Evolutionary conservation across 2,329 filamentous ascomycete species (phyloP), one percentile per base, ranked within the genome.

Genomic region (Lecanicillium sp.): DNA sequence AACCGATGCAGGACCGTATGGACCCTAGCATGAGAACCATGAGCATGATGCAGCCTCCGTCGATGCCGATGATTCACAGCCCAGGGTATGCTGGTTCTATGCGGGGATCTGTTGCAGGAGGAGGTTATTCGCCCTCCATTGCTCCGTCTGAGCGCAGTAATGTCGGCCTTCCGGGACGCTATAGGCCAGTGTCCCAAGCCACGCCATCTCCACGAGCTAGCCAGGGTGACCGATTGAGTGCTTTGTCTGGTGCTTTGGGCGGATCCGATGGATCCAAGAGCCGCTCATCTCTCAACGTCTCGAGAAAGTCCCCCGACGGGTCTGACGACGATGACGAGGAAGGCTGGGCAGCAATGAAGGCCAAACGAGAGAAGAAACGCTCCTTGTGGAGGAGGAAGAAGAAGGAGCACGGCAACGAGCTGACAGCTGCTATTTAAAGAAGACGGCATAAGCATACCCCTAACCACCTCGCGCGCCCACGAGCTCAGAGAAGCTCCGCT

Each of bases 121-220:
- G 61, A 37, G 79, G 77, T 8, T 96, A 96, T 60, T 75, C 88
- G 1, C 80, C 88, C 1, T 96, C 90, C 1, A 94, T 98, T 48
- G 90, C 92, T 3, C 92, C 92, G 1, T 95, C 87, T 5, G 92
- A 96, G 64, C 83, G 92, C 44, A 96, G 89, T 69, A 96, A 94
- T 57, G 69, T 95, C 44, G 92, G 92, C 13, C 73, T 94, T 37
- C 88, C 92, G 8, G 82, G 86, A 22, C 80, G 92, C 32, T 98
- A 98, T 63, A 78, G 92, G 33, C 88, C 92, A 2, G 90, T 96
- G 1, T 88, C 85, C 0, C 81, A 83, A 30, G 67, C 72, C 39
- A 68, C 66, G 6, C 51, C 49, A 8, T 46, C 50, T 1, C 50
- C 41, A 52, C 61, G 32, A 46, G 54, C 28, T 20, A 50, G 14